Evolutionary conservation across 1,284 basidiomycete species (phyloP).

Genomic region (Trametes polyzona): DNA sequence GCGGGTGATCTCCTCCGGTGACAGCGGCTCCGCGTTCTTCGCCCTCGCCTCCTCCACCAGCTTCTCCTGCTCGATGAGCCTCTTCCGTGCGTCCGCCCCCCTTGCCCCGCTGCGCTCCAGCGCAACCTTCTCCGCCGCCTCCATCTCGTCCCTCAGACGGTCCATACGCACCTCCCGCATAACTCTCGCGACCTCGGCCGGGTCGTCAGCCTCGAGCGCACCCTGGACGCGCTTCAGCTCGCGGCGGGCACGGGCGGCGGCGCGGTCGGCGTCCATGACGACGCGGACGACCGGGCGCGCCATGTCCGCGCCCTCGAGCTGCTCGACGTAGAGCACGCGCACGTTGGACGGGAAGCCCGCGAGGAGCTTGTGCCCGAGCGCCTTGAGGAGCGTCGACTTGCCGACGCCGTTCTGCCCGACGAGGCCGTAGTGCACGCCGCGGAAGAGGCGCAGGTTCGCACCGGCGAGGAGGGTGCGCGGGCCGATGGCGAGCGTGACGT

Average conservation of each 20-base stretch:
- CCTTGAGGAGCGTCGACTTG: slow-evolving; percentile 94
- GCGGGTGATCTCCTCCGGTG: slow-evolving; percentile 24
- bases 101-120: slow-evolving; percentile 60
- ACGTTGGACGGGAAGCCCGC: slow-evolving; percentile 26
- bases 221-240: slow-evolving; percentile 22
- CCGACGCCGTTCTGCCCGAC: slow-evolving; percentile 98
- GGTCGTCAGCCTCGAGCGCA: slow-evolving; percentile 24
- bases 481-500: slow-evolving; percentile 50
- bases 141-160: slow-evolving; percentile 43
- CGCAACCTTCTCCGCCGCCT: slow-evolving; percentile 57
- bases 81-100: slow-evolving; percentile 54
- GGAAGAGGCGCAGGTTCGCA: slow-evolving; percentile 55
- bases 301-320: slow-evolving; percentile 27
- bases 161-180: slow-evolving; percentile 26
- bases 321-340: slow-evolving; percentile 25
- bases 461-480: slow-evolving; percentile 54
- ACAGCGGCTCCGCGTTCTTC: slow-evolving; percentile 12
- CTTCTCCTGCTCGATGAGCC: slow-evolving; percentile 50
- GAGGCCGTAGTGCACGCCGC: slow-evolving; percentile 58
- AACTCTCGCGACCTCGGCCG: slow-evolving; percentile 21
- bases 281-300: slow-evolving; percentile 18
- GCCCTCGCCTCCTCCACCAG: slow-evolving; percentile 36
- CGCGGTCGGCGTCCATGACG: slow-evolving; percentile 23
- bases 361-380: slow-evolving; percentile 65
- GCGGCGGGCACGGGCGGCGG: slow-evolving; percentile 16